Evolutionary conservation across 1,284 basidiomycete genomes (phyloP), one percentile per base, ranked within the genome.

Genomic region (Leccinum griseonigrum): DNA sequence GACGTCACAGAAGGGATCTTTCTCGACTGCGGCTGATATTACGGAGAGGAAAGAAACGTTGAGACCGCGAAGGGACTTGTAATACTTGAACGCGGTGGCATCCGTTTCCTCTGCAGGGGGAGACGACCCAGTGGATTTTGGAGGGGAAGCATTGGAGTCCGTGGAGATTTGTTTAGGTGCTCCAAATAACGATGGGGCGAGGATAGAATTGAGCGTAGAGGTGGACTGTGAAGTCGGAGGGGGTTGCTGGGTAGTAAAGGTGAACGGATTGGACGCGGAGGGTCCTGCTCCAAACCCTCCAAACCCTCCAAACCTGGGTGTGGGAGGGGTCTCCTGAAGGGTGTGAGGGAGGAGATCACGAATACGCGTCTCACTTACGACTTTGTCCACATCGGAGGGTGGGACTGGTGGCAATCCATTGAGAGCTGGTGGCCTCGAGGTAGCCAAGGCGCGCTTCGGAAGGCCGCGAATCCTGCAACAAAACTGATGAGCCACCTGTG

Each of bases 1-100:
- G 3, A 94, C 75, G 68, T 96, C 87, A n/a, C 79, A 72, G 73
- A 95, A 95, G 1, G 91, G 87, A 73, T 96, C 92, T 9, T 81
- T 76, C 32, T 91, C 85, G 22, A 94, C 75, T 4, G 84, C 82
- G 57, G 83, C 81, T 13, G 83, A 80, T 54, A 94, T 75, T 34
- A 86, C 83, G 4, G 83, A 78, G 34, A 91, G 70, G 67, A 95
- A 80, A 0, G 91, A 90, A 22, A 84, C 75, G 71, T 96, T 96
- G 53, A 96, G 81, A 11, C 93, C 93, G 18, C 94, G 87, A 18
- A 96, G 79, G 7, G 86, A 84, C 43, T 81, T 86, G 76, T 86
- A 93, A 74, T 92, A 95, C 50, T 81, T 76, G 3, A 80, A 64
- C 16, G 78, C 78, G 22, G 77, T 75, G 32, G 77, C 71, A 26